Conservation (phyloP, 1,284 basidiomycete genomes). For the Mycena citricolor region DNA sequence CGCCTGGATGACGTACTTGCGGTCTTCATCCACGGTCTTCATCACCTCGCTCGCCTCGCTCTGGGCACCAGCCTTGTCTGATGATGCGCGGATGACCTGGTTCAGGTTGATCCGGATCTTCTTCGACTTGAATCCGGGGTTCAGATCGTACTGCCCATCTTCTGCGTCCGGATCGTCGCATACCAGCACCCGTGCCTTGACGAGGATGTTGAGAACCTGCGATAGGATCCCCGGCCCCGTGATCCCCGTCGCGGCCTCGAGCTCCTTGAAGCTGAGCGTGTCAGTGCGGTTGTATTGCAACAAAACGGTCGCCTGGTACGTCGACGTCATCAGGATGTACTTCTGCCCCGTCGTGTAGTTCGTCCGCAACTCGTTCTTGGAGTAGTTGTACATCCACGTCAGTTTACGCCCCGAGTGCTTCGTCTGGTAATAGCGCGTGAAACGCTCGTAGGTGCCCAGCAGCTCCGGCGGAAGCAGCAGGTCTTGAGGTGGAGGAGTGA, state of each 20-base stretch:
- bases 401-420: conserved; percentile 74
- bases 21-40: conserved; percentile 96
- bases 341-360: conserved; percentile 93
- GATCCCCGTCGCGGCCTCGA: conserved; percentile 82
- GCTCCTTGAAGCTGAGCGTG: conserved; percentile 78
- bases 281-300: conserved; percentile 94
- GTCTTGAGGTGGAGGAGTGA: conserved; percentile 69
- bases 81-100: conserved; percentile 87
- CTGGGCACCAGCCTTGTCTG: conserved; percentile 95
- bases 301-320: conserved; percentile 94
- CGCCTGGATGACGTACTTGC: conserved; percentile 96
- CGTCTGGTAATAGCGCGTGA: conserved; percentile 80
- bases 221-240: conserved; percentile 82
- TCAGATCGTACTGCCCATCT: conserved; percentile 93
- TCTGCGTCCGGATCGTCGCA: conserved; percentile 82
- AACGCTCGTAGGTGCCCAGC: conserved; percentile 74
- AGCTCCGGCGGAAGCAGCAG: conserved; percentile 82
- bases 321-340: conserved; percentile 93
- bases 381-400: conserved; percentile 98
- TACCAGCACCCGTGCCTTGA: conserved; percentile 89
- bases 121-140: conserved; percentile 96
- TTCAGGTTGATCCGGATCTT: conserved; percentile 96
- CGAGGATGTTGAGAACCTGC: conserved; percentile 80
- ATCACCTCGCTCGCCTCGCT: conserved; percentile 89
- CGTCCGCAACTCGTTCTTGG: conserved; percentile 93